Conservation (phyloP, 139 green algal species). For the Astrephomene gubernaculifera region DNA sequence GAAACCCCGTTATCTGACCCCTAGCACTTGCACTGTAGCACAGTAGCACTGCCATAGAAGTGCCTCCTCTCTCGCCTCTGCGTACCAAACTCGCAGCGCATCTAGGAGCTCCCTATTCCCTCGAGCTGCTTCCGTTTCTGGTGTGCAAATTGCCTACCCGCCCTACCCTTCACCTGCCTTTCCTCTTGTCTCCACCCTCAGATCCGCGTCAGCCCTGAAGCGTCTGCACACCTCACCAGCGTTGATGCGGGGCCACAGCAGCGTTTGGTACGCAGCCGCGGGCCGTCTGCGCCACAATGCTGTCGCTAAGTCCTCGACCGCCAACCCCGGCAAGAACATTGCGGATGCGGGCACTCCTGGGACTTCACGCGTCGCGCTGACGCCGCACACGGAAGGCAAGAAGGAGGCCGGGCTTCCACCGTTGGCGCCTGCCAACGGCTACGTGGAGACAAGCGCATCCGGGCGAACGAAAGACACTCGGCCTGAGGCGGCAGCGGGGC, state of each 20-base stretch:
- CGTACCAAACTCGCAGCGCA: too few relatives aligned
- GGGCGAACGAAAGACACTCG: not conserved
- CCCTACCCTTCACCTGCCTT: not conserved
- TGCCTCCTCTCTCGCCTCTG: too few relatives aligned
- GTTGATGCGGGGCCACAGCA: not conserved
- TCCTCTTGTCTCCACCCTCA: not conserved
- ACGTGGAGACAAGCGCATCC: not conserved
- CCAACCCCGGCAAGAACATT: not conserved
- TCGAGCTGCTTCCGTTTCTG: too few relatives aligned
- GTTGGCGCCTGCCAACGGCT: not conserved
- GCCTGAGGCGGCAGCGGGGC: not conserved
- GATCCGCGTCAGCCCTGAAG: not conserved
- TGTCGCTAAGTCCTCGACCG: not conserved
- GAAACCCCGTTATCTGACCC: constrained; percentile 67
- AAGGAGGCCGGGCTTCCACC: too few relatives aligned
- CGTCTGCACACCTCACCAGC: not conserved
- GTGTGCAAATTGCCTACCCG: too few relatives aligned
- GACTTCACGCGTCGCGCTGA: too few relatives aligned
- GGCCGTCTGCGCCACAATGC: constrained; percentile 18
- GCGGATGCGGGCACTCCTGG: too few relatives aligned
- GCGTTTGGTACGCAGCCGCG: not conserved
- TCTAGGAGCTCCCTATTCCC: too few relatives aligned
- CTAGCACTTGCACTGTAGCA: too few relatives aligned
- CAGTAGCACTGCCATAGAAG: too few relatives aligned
- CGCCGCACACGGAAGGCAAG: too few relatives aligned